These are phyloP conservation scores for Aeminium ludgeri DNA, from an alignment of 495 filamentous ascomycete genomes.

Conservation along the genomic window DNA sequence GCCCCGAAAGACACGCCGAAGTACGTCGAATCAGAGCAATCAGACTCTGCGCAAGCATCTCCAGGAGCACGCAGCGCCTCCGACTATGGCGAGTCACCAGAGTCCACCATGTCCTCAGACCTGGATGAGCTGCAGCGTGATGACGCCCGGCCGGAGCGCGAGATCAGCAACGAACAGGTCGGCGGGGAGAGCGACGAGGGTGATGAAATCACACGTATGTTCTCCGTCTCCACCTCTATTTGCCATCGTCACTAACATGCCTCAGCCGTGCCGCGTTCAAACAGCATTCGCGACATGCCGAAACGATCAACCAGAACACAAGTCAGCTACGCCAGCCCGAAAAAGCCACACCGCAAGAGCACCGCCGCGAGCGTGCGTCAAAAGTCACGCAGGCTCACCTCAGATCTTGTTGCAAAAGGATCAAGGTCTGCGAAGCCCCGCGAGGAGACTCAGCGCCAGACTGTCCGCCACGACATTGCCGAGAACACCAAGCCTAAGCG, in stretches of 20 bases:
- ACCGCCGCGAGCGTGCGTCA: background rate
- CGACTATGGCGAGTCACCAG: background rate
- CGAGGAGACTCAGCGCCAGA: slow-evolving; percentile 24
- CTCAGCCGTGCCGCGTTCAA: background rate
- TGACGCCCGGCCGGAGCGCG: background rate
- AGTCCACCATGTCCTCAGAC: slow-evolving; percentile 8
- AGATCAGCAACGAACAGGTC: slow-evolving; percentile 3
- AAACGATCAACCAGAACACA: slow-evolving; percentile 7
- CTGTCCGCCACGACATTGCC: slow-evolving; percentile 33
- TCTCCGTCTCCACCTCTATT: too few species aligned
- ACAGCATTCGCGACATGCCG: slow-evolving; percentile 5
- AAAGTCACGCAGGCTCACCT: slow-evolving; percentile 11
- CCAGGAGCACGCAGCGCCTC: too few species aligned
- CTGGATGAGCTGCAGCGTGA: background rate
- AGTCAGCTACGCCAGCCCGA: slow-evolving; percentile 8
- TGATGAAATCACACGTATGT: too few species aligned
- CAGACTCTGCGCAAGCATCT: background rate
- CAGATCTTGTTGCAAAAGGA: slow-evolving; percentile 5
- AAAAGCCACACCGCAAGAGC: slow-evolving; percentile 4
- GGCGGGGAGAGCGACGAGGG: background rate
- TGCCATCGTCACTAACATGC: background rate
- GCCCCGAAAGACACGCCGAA: too few species aligned
- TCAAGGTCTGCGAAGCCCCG: slow-evolving; percentile 1
- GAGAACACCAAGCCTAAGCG: slow-evolving; percentile 30
- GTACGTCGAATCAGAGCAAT: background rate